phyloP scores from a whole-genome alignment of 345 rosid genomes.

The Firmiana major region DNA sequence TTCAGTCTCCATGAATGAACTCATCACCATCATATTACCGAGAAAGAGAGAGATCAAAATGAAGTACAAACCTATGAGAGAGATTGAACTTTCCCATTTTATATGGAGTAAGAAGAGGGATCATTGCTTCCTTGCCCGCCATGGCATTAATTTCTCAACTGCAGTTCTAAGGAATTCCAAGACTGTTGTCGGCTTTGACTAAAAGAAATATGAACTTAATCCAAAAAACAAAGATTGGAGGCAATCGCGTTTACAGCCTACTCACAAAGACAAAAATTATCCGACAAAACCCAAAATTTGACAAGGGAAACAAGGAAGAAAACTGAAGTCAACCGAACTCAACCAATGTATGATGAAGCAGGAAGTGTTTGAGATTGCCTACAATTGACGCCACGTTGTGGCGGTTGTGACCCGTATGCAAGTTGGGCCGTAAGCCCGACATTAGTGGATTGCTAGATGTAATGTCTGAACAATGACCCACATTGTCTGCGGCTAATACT shows the following conservation, averaged over 20 bases:
- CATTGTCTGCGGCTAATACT: too few relatives aligned
- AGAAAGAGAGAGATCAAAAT: not conserved
- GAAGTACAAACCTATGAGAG: conserved; percentile 16
- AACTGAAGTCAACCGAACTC: not conserved
- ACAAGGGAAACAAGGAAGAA: not conserved
- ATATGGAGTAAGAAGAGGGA: conserved; percentile 21
- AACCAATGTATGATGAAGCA: not conserved
- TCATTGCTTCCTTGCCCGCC: not conserved
- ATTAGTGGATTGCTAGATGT: too few relatives aligned
- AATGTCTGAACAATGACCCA: too few relatives aligned
- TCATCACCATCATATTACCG: not conserved
- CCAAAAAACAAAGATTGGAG: not conserved
- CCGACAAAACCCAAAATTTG: not conserved
- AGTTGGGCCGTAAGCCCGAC: not conserved
- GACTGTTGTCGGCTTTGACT: not conserved
- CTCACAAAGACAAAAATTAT: not conserved
- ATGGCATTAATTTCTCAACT: not conserved
- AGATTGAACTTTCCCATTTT: conserved; percentile 17
- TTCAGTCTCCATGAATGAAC: not conserved
- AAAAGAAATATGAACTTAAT: not conserved
- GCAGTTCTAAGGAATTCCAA: not conserved
- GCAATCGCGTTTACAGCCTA: not conserved
- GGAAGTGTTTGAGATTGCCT: not conserved
- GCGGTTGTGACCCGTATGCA: not conserved
- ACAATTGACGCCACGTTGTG: not conserved